phyloP scores from a whole-genome alignment of 2,329 filamentous ascomycete species.

The Camptophora hylomeconis region DNA sequence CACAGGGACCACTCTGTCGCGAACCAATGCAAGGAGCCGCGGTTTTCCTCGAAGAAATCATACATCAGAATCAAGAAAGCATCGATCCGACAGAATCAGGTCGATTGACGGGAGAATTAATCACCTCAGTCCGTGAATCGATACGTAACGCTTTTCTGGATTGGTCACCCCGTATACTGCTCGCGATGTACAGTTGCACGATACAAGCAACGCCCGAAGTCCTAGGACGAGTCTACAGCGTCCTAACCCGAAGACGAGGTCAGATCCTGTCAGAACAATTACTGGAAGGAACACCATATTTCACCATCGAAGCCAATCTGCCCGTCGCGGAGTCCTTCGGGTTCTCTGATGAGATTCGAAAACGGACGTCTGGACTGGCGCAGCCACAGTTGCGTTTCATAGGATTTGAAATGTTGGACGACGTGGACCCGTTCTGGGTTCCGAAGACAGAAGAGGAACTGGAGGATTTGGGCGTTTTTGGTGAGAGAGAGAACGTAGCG shows the following conservation, averaged over 20 bases:
- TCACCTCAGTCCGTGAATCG: slow-evolving; percentile 74
- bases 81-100: slow-evolving; percentile 53
- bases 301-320: slow-evolving; percentile 76
- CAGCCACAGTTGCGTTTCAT: slow-evolving; percentile 87
- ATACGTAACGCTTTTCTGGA: slow-evolving; percentile 80
- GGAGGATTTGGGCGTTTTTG: slow-evolving; percentile 88
- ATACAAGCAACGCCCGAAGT: slow-evolving; percentile 90
- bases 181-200: slow-evolving; percentile 96
- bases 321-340: slow-evolving; percentile 93
- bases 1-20: slow-evolving; percentile 78
- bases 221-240: slow-evolving; percentile 85
- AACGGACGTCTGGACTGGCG: slow-evolving; percentile 79
- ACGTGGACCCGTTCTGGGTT: slow-evolving; percentile 96
- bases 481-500: slow-evolving; percentile 88
- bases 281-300: slow-evolving; percentile 92
- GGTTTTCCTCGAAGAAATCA: slow-evolving; percentile 61
- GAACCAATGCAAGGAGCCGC: slow-evolving; percentile 90
- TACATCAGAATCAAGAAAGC: slow-evolving; percentile 20
- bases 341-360: slow-evolving; percentile 91
- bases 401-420: slow-evolving; percentile 71
- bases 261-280: slow-evolving; percentile 81
- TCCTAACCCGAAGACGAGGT: slow-evolving; percentile 88
- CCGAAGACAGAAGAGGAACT: slow-evolving; percentile 92
- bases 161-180: slow-evolving; percentile 87
- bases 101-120: slow-evolving; percentile 81